Conservation (phyloP, 1,284 basidiomycete genomes). For the Bjerkandera adusta region DNA sequence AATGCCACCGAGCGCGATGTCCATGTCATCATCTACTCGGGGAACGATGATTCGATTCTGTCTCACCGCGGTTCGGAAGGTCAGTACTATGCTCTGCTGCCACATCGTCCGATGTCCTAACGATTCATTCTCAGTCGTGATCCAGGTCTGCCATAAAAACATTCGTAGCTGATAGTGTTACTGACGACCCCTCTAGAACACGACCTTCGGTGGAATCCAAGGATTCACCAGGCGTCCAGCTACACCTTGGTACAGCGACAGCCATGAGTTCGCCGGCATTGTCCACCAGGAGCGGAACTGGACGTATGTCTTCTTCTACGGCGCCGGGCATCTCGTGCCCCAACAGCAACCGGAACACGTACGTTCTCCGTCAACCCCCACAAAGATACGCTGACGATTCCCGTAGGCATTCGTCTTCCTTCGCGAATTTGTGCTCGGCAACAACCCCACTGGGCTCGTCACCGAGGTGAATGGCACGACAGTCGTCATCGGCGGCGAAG, state of each 20-base stretch:
- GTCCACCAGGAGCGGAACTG: conserved; percentile 30
- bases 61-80: conserved; percentile 30
- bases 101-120: conserved; percentile 11
- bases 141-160: too few relatives aligned
- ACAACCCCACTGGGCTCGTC: conserved; percentile 21
- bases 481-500: conserved; percentile 46
- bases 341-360: conserved; percentile 21
- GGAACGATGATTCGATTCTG: conserved; percentile 25
- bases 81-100: conserved; percentile 26
- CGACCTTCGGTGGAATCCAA: conserved; percentile 54
- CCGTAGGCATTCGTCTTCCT: conserved; percentile 23
- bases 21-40: conserved; percentile 23
- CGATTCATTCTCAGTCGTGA: conserved; percentile 16
- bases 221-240: conserved; percentile 61
- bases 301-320: conserved; percentile 25
- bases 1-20: conserved; percentile 20
- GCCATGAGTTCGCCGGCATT: conserved; percentile 24
- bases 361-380: conserved; percentile 1
- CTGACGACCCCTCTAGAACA: too few relatives aligned
- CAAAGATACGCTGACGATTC: neutral
- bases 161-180: neutral
- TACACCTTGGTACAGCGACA: conserved; percentile 43
- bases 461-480: neutral
- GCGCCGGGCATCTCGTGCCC: conserved; percentile 28
- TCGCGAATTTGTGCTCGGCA: conserved; percentile 24